Conservation (phyloP, 2,329 filamentous ascomycete genomes). For the Cladosporium sp. region DNA sequence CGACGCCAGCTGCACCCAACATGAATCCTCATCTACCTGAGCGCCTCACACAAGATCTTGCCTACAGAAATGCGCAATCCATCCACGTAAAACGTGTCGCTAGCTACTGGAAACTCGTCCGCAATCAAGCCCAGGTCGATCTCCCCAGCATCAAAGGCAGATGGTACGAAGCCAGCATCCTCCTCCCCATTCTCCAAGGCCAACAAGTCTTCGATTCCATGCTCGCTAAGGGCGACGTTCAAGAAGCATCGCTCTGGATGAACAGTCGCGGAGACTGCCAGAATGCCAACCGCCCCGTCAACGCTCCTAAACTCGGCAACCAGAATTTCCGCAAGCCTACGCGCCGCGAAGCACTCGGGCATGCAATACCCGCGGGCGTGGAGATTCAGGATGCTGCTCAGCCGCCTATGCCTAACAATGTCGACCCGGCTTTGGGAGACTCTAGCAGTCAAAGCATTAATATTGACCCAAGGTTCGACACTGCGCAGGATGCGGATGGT, state of each 20-base stretch:
- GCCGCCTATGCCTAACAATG: neutral
- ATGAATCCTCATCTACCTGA: constrained; percentile 43
- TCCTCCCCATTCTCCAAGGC: constrained; percentile 42
- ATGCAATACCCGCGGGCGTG: constrained; percentile 35
- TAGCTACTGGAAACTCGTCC: constrained; percentile 43
- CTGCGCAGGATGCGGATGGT: constrained; percentile 20
- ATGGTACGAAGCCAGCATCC: constrained; percentile 55
- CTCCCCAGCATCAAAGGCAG: constrained; percentile 53
- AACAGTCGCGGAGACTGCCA: constrained; percentile 33
- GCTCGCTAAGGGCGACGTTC: constrained; percentile 28
- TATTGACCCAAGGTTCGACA: constrained; percentile 31
- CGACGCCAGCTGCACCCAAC: constrained; percentile 30
- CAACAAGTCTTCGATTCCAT: constrained; percentile 17
- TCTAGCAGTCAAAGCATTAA: neutral
- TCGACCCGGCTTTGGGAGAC: constrained; percentile 9
- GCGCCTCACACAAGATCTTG: constrained; percentile 50
- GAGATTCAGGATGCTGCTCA: constrained; percentile 24
- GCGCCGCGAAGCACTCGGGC: constrained; percentile 40
- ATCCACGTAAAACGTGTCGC: constrained; percentile 32
- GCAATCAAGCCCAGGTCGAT: constrained; percentile 30
- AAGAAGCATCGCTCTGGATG: constrained; percentile 33
- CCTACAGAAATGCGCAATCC: constrained; percentile 43
- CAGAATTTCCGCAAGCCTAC: constrained; percentile 29
- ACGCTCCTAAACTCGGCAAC: constrained; percentile 25
- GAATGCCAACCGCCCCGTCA: constrained; percentile 26